Conservation (phyloP, 169 alveolate species). For the Cryptosporidium sp. region DNA sequence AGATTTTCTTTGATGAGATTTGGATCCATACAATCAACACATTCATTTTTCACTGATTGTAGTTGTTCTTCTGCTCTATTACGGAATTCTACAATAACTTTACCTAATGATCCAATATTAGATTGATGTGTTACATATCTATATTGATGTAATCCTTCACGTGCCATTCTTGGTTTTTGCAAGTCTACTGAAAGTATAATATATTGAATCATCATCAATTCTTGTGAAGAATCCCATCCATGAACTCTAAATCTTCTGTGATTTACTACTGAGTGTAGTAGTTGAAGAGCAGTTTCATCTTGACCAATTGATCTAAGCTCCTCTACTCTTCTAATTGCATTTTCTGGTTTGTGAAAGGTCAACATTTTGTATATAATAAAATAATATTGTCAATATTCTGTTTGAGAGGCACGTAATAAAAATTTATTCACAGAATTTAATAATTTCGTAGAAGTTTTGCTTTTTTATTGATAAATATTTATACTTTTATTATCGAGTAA, state of each 20-base stretch:
- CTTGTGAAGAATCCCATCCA: slow-evolving; percentile 93
- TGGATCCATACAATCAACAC: slow-evolving; percentile 74
- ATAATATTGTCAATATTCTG: not conserved
- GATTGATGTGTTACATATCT: slow-evolving; percentile 91
- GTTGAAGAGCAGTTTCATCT: slow-evolving; percentile 90
- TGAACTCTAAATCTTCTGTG: slow-evolving; percentile 88
- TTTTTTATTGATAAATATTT: not conserved
- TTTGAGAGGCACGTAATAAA: not conserved
- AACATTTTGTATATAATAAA: slow-evolving; percentile 78
- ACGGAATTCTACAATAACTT: slow-evolving; percentile 90
- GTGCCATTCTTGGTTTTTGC: slow-evolving; percentile 89
- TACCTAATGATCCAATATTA: slow-evolving; percentile 90
- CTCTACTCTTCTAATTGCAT: slow-evolving; percentile 92
- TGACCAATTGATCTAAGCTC: slow-evolving; percentile 91
- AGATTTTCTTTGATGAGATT: slow-evolving; percentile 53
- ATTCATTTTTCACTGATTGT: slow-evolving; percentile 82
- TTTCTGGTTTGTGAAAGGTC: slow-evolving; percentile 91
- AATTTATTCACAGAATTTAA: not conserved
- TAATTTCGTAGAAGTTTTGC: not conserved
- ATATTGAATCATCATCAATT: slow-evolving; percentile 90
- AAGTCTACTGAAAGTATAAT: slow-evolving; percentile 89
- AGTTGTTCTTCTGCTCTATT: slow-evolving; percentile 90
- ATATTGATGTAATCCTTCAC: slow-evolving; percentile 92
- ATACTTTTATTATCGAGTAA: not conserved
- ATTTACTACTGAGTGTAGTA: slow-evolving; percentile 89